Evolutionary conservation across 768 basidiomycete genomes (phyloP), one percentile per base, ranked within the genome.

Genomic region (Leccinum rimulosum): DNA sequence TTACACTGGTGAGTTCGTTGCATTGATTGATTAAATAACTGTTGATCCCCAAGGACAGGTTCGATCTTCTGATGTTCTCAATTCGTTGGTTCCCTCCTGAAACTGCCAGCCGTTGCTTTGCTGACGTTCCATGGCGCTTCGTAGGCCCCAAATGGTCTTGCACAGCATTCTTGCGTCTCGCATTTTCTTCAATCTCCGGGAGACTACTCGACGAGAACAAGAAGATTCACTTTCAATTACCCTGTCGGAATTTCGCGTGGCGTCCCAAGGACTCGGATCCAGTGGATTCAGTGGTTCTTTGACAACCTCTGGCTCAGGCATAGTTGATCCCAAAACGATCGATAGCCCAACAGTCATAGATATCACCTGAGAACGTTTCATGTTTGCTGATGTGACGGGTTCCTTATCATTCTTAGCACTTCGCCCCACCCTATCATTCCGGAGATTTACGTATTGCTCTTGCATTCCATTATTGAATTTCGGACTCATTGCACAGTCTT

Each of bases 151-250:
- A 30, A 35, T 68, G 51, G 67, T 59, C 25, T 40, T 59, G 56
- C 67, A 68, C 27, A 68, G 67, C 19, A 60, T 68, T 35, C 67
- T 68, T 54, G 58, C 66, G 2, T 68, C 66, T n/a, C 66, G 64
- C 3, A 57, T 68, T 45, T 67, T 68, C 49, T 68, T 68, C 27
- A 65, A 68, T 52, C 66, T 68, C 30, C 65, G 56, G 51, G 61
- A 68, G 52, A 66, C 66, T 8, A 25, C n/a, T 15, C 65, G n/a
- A 50, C 48, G 12, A 55, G 59, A 59, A 50, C 40, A 64, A 50
- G 3, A 4, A 6, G 28, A 3, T 6, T 19, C 50, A 3, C n/a
- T 36, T 14, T 48, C 47, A 1, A 22, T 50, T 9, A 30, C 51
- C n/a, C 61, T 60, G 10, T 22, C 65, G 0, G 64, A 63, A 8